Conservation (phyloP, 2,329 filamentous ascomycete genomes). For the Ramularia collo-cygni region DNA sequence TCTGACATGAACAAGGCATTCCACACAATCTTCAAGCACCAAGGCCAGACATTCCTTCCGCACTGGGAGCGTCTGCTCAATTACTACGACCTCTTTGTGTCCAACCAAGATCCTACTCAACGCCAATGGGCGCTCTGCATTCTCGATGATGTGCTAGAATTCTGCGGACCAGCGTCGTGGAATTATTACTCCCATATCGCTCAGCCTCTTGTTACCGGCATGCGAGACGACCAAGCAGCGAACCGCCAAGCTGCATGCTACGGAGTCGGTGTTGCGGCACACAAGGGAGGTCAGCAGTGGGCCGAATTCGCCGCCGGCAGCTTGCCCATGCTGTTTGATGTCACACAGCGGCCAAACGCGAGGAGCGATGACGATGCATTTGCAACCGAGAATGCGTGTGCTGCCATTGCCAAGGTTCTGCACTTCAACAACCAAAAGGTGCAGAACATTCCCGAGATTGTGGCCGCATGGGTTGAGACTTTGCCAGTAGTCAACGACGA, state of each 20-base stretch:
- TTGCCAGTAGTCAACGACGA: conserved; percentile 91
- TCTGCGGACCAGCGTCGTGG: conserved; percentile 84
- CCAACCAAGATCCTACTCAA: conserved; percentile 76
- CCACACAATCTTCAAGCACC: conserved; percentile 98
- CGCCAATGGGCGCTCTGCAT: conserved; percentile 99
- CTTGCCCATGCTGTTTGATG: conserved; percentile 76
- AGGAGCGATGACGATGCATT: conserved; percentile 91
- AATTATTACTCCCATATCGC: conserved; percentile 81
- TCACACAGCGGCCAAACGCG: conserved; percentile 71
- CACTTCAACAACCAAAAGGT: conserved; percentile 80
- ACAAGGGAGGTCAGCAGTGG: conserved; percentile 83
- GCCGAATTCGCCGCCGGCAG: conserved; percentile 76
- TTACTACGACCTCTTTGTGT: conserved; percentile 81
- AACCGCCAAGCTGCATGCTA: conserved; percentile 96
- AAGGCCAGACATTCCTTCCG: conserved; percentile 74
- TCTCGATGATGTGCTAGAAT: conserved; percentile 95
- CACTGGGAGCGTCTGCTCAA: conserved; percentile 79
- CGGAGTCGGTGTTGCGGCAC: conserved; percentile 89
- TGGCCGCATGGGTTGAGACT: conserved; percentile 82
- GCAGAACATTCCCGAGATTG: conserved; percentile 65
- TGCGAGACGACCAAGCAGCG: conserved; percentile 76
- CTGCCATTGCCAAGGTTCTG: conserved; percentile 92
- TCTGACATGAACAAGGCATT: conserved; percentile 99
- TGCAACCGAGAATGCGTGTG: conserved; percentile 94
- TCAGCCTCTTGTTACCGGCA: conserved; percentile 76